phyloP scores from a whole-genome alignment of 2,329 filamentous ascomycete genomes.

The Cladophialophora psammophila region DNA sequence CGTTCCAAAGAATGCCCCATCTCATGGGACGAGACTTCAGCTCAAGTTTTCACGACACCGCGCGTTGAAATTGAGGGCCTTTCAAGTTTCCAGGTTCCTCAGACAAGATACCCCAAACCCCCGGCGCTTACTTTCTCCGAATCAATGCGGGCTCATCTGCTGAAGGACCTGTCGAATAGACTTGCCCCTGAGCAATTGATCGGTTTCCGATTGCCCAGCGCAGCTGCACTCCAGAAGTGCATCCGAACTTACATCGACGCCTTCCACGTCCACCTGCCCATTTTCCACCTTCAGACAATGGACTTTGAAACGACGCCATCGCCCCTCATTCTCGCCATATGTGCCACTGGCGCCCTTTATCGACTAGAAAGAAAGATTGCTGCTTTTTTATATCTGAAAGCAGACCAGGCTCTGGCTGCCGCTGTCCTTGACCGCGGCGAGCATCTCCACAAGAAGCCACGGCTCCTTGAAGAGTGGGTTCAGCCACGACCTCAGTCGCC shows the following conservation, averaged over 20 bases:
- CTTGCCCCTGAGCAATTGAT: slow-evolving; percentile 21
- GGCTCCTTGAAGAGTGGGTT: slow-evolving; percentile 32
- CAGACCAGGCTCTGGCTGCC: slow-evolving; percentile 26
- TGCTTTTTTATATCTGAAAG: slow-evolving; percentile 33
- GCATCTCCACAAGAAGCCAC: slow-evolving; percentile 23
- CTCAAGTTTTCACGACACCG: background rate
- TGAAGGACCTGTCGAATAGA: slow-evolving; percentile 29
- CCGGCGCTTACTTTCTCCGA: slow-evolving; percentile 31
- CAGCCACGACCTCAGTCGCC: slow-evolving; percentile 12
- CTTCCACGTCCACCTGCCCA: slow-evolving; percentile 47
- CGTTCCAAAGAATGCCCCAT: background rate
- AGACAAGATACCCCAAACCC: slow-evolving; percentile 15
- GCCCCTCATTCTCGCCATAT: slow-evolving; percentile 47
- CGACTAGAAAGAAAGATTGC: slow-evolving; percentile 45
- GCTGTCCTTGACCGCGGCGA: slow-evolving; percentile 8
- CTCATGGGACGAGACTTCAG: slow-evolving; percentile 6
- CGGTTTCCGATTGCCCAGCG: slow-evolving; percentile 27
- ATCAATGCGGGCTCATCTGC: slow-evolving; percentile 31
- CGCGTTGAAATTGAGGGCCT: slow-evolving; percentile 10
- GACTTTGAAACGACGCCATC: slow-evolving; percentile 42
- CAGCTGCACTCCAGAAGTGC: slow-evolving; percentile 42
- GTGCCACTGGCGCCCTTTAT: slow-evolving; percentile 48
- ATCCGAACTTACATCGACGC: slow-evolving; percentile 44
- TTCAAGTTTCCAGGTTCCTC: slow-evolving; percentile 9
- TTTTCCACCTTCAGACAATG: slow-evolving; percentile 46